Evolutionary conservation across 495 filamentous ascomycete species (phyloP).

Genomic region (Penicillium samsonianum): DNA sequence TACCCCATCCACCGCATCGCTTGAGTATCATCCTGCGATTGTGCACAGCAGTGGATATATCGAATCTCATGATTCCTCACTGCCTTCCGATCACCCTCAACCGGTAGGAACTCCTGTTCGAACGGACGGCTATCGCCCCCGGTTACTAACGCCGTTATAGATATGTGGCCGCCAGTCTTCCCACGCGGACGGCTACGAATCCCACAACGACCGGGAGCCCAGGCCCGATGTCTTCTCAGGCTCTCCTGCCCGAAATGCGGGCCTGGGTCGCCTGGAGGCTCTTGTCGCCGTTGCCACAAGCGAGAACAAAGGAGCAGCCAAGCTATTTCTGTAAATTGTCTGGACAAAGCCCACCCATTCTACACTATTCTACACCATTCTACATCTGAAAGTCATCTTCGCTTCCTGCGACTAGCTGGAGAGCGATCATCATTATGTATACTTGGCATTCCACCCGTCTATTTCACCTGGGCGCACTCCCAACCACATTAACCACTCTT

Average conservation of each 20-base stretch:
- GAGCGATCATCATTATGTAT: constrained; percentile 7
- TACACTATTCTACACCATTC: neutral
- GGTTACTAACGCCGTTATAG: constrained; percentile 46
- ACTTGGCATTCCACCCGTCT: neutral
- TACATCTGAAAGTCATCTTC: constrained; percentile 3
- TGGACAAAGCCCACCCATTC: constrained; percentile 1
- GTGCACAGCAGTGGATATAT: constrained; percentile 64
- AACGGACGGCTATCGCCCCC: constrained; percentile 31
- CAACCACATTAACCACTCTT: constrained; percentile 7
- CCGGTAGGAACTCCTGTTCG: constrained; percentile 43
- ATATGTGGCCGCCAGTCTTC: constrained; percentile 41
- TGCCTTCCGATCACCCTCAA: constrained; percentile 45
- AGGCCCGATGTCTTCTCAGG: constrained; percentile 36
- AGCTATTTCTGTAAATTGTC: constrained; percentile 39
- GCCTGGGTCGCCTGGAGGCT: constrained; percentile 75
- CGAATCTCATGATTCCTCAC: constrained; percentile 51
- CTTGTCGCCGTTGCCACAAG: constrained; percentile 88
- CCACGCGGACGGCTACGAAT: constrained; percentile 38
- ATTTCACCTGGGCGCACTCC: constrained; percentile 12
- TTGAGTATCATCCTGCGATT: constrained; percentile 66
- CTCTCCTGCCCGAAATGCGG: constrained; percentile 37
- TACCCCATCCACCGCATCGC: constrained; percentile 61
- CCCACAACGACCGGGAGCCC: constrained; percentile 35
- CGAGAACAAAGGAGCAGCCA: constrained; percentile 64
- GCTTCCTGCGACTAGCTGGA: constrained; percentile 5